Percentiles rank a stretch among this genome's conserved stretches.
Conservation (phyloP, 768 basidiomycete species). For the Brasilioporus rufonigricans region DNA sequence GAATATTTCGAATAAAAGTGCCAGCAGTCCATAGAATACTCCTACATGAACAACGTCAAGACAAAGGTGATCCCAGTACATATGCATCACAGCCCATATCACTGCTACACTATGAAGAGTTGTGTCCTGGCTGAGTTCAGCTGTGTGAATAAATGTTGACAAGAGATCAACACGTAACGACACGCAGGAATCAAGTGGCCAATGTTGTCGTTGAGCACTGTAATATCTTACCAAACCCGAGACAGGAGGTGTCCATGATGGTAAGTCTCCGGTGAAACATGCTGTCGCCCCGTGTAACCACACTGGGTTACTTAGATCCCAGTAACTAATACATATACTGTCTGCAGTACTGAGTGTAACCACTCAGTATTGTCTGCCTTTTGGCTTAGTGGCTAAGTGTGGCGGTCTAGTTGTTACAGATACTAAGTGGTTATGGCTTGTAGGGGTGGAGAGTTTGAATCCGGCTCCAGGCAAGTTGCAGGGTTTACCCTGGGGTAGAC, state of each 20-base stretch:
- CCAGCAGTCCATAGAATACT: slow-evolving; percentile 51
- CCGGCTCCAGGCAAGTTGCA: too few species aligned
- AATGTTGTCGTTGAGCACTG: slow-evolving; percentile 47
- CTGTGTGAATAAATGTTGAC: neutral
- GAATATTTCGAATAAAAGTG: too few species aligned
- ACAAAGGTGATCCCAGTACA: slow-evolving; percentile 53
- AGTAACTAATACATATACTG: too few species aligned
- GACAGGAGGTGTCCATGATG: slow-evolving; percentile 25
- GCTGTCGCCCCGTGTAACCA: too few species aligned
- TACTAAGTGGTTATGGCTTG: too few species aligned
- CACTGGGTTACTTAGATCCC: too few species aligned
- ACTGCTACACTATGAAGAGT: slow-evolving; percentile 50
- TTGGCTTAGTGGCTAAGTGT: too few species aligned
- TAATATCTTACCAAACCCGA: slow-evolving; percentile 36
- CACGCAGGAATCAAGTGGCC: slow-evolving; percentile 32
- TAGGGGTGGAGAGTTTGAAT: too few species aligned
- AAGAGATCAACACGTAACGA: neutral
- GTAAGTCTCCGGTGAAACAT: slow-evolving; percentile 39
- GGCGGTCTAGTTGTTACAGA: too few species aligned
- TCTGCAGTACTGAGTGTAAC: too few species aligned
- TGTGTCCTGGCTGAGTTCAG: slow-evolving; percentile 40
- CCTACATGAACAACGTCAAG: slow-evolving; percentile 51
- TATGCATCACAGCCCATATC: slow-evolving; percentile 67
- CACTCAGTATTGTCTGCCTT: too few species aligned
- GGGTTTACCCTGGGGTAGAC: too few species aligned